Evolutionary conservation across 805 yeast species (phyloP), one percentile per base, ranked within the genome.

Genomic region (Isabelozyma gotoi): DNA sequence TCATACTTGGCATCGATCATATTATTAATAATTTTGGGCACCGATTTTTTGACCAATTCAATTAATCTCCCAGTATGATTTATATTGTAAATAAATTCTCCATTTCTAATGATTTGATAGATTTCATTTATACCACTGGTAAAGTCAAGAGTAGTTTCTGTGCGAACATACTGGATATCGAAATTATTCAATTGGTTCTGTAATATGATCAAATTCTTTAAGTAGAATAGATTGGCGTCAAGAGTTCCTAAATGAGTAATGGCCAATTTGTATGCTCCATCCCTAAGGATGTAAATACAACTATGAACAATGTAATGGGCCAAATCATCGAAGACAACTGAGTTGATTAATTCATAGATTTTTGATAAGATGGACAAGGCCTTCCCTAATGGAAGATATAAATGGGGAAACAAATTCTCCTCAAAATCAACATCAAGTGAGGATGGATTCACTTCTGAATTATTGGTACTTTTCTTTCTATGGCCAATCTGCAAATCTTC

Each of bases 231-330:
- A 41, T 80, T 79, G 0, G 86, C 73, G 51, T 84, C 91, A 16
- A 67, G 44, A 3, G 68, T 53, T 0, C 88, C 87, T 19, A 77
- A 63, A 50, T 74, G 65, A 5, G 68, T 52, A 29, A 61, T 52
- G 5, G 80, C 73, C 18, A 78, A 53, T 3, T 71, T 65, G 49
- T 76, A 76, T 15, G 66, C 64, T 10, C 85, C 84, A 12, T 63
- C 62, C 43, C 77, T 76, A 52, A 89, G 63, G 5, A 94, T 80
- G 12, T 67, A 55, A 31, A 89, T 77, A 53, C 94, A 84, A 36
- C 85, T 77, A 57, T 88, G 96, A 3, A 92, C 86, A 41, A 89
- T 82, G 44, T 85, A 81, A 60, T 89, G 96, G 0, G 97, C 96
- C 50, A 91, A 66, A 56, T 88, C 96, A 59, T 89, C 96, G 65